Evolutionary conservation across 371 early-diverging fungal species (phyloP), one percentile per base, ranked within the genome.

Genomic region (Mucor sp.): DNA sequence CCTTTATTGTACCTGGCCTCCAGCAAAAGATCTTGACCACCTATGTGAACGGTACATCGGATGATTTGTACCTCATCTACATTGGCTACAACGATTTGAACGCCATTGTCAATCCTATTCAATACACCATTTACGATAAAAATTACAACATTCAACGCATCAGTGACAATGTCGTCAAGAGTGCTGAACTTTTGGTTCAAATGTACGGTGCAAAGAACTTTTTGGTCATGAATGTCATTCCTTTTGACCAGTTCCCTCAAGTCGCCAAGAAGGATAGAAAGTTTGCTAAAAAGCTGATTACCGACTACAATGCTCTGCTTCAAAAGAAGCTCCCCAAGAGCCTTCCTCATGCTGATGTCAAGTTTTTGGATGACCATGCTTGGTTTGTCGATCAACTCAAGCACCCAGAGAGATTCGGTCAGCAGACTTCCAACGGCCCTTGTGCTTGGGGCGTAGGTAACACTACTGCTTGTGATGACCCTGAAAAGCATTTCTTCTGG

Each of bases 51-150:
- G 69, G 72, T n/a, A 66, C 68, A 21, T 21, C 55, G 17, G 60
- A 71, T 11, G 60, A 32, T 44, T 56, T 75, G 23, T 69, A 69
- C 27, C 53, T 75, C n/a, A 66, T 71, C 17, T 68, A 60, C 23
- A 64, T 72, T 69, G 75, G 72, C 8, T 75, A 71, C 25, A 75
- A 75, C 12, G 70, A 74, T 25, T 48, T 70, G 63, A 67, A 71
- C 58, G 33, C 63, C 25, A 75, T 71, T 39, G 21, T 75, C 14
- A 71, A 75, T 12, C 67, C 65, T 6, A 53, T 66, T 30, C 41
- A 66, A 41, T 75, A 75, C 64, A 66, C 32, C 3, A n/a, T 62
- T 30, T 43, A 62, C 39, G 69, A 68, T 19, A 57, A 65, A 6
- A 28, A 48, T 4, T 62, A 63, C 19, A 62, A 56, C n/a, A 57